Evolutionary conservation across 495 filamentous ascomycete species (phyloP), one percentile per base, ranked within the genome.

Genomic region (Recurvomyces mirabilis): DNA sequence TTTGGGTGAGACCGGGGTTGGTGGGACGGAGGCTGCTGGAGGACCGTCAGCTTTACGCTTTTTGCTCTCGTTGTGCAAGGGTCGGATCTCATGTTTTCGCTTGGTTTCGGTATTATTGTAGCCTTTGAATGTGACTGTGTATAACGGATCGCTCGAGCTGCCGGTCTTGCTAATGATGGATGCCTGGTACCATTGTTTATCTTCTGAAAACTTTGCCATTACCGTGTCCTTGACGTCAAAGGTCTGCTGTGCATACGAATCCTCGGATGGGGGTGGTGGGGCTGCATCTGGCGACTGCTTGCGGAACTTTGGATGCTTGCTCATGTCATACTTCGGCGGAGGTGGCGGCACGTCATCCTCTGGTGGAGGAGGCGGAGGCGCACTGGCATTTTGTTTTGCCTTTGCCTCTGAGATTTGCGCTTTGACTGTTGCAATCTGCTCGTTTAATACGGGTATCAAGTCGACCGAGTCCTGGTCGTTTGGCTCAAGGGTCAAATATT

Each of bases 91-190:
- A 65, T 86, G 83, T 46, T 78, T 72, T 38, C 81, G 74, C 49
- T 95, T 67, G 34, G 84, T 93, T 64, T 95, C 86, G 34, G 86
- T 86, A 13, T 76, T 87, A 48, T 78, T 74, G 57, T 96, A 95
- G 43, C 72, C 81, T 64, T 89, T 87, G 71, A 96, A 98, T 39
- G 80, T 89, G 49, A 98, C 89, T 38, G 83, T 79, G 60, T 95
- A 98, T 38, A 94, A 79, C 13, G 89, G 93, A 25, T 81, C 81
- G 41, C 77, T 81, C 15, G 80, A 79, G 4, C 86, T 91, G 49
- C 91, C 91, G 28, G 88, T 95, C 52, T 94, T 88, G 23, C 83
- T 87, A 14, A 82, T 91, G 64, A 98, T 93, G 46, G 84, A 78
- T 29, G 93, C 91, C 23, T 84, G 82, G 67, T 96, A 96, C 70